A percentile compares a stretch with the other conserved stretches of the same genome.
Conservation (phyloP, 2,329 filamentous ascomycete genomes). For the Cyclaneusma minus region DNA sequence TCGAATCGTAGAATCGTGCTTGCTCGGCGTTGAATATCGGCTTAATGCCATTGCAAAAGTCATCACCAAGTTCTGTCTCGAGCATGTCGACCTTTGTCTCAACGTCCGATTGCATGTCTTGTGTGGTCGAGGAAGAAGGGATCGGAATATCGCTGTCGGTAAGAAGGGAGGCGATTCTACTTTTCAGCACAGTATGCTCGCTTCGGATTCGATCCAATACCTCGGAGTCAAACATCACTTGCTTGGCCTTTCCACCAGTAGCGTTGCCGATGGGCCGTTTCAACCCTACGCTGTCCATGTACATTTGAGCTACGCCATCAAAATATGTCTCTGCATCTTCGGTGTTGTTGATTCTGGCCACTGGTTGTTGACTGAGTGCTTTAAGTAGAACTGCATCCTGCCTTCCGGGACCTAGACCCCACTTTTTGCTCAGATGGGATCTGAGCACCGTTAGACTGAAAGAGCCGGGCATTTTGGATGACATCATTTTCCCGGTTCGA, state of each 20-base stretch:
- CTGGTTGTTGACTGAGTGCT: slow-evolving; percentile 13
- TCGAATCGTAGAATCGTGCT: slow-evolving; percentile 18
- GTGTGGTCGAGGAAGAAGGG: too few species aligned
- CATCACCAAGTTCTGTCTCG: slow-evolving; percentile 17
- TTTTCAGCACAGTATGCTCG: too few species aligned
- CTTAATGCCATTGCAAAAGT: slow-evolving; percentile 16
- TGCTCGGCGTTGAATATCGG: slow-evolving; percentile 17
- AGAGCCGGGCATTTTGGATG: slow-evolving; percentile 16
- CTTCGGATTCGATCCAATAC: too few species aligned
- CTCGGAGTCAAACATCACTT: slow-evolving; percentile 4
- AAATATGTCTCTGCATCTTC: slow-evolving; percentile 11
- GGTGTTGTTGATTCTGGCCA: slow-evolving; percentile 7
- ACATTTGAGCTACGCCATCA: slow-evolving; percentile 10
- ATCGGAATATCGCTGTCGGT: too few species aligned
- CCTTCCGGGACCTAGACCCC: slow-evolving; percentile 13
- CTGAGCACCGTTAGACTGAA: slow-evolving; percentile 12
- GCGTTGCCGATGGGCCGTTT: slow-evolving; percentile 3
- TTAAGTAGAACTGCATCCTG: slow-evolving; percentile 10
- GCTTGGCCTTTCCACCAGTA: slow-evolving; percentile 2
- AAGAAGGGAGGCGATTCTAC: too few species aligned
- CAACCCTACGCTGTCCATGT: slow-evolving; percentile 3
- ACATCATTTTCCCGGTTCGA: slow-evolving; percentile 9
- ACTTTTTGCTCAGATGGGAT: slow-evolving; percentile 12
- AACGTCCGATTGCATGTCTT: slow-evolving; percentile 1
- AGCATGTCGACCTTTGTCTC: slow-evolving; percentile 12